Conservation (phyloP, 176 grass and related monocot species). For the Aegilops speltoides region DNA sequence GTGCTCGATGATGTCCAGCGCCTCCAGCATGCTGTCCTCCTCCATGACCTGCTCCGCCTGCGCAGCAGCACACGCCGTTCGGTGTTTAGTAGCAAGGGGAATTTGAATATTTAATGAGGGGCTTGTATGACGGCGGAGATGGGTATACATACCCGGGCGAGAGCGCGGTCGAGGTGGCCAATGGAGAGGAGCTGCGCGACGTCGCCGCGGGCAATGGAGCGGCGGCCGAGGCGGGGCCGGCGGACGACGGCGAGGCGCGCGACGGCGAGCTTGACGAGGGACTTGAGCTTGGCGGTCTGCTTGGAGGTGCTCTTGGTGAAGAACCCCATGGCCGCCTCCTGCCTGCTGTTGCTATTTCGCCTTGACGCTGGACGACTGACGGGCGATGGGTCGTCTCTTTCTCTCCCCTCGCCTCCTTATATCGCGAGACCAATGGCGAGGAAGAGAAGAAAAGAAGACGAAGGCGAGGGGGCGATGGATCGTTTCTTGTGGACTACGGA, state of each 20-base stretch:
- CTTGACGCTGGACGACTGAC: not conserved
- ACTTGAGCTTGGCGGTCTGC: constrained; percentile 51
- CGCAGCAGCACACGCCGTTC: not conserved
- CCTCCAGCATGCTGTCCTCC: constrained; percentile 48
- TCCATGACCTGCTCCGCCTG: constrained; percentile 50
- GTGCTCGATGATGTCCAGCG: constrained; percentile 39
- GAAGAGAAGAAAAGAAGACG: not conserved
- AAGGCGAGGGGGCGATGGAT: not conserved
- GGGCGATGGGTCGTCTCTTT: not conserved
- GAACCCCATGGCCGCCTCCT: constrained; percentile 29
- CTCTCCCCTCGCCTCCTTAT: not conserved
- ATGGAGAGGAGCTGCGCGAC: constrained; percentile 52
- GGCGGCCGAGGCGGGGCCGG: constrained; percentile 32
- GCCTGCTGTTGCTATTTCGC: not conserved
- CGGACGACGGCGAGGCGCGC: constrained; percentile 38
- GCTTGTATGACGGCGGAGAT: too few species aligned
- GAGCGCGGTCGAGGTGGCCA: constrained; percentile 44
- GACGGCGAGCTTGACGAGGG: constrained; percentile 30
- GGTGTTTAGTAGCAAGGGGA: not conserved
- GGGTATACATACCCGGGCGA: constrained; percentile 17
- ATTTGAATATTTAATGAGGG: not conserved
- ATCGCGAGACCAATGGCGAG: not conserved
- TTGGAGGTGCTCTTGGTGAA: constrained; percentile 46
- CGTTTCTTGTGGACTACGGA: constrained; percentile 42
- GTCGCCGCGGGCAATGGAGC: constrained; percentile 39